A percentile compares a stretch with the other conserved stretches of the same genome.
Conservation (phyloP, 768 basidiomycete species). For the Suillus bovinus region DNA sequence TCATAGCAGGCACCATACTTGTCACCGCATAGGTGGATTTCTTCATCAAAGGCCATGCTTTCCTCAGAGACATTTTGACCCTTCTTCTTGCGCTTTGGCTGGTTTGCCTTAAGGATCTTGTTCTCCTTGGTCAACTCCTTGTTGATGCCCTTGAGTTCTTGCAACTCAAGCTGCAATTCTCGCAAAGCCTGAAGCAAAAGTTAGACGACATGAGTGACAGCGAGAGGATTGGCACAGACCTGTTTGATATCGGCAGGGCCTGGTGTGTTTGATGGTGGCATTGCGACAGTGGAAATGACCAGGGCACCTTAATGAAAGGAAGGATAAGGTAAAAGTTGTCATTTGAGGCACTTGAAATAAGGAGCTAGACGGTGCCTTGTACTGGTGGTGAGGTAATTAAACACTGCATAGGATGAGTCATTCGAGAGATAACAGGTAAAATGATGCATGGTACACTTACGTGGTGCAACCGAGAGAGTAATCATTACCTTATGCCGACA, state of each 20-base stretch:
- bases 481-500: background rate
- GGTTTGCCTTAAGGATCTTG: slow-evolving; percentile 4
- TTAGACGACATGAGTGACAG: background rate
- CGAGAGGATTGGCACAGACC: background rate
- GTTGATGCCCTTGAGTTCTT: background rate
- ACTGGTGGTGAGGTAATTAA: background rate
- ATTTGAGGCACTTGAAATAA: background rate
- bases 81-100: slow-evolving; percentile 6
- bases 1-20: slow-evolving; percentile 4
- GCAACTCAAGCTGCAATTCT: background rate
- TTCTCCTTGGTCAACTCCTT: slow-evolving; percentile 11
- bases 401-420: background rate
- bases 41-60: background rate
- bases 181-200: background rate
- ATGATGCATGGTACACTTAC: background rate
- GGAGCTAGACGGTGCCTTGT: background rate
- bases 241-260: background rate
- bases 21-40: background rate
- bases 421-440: background rate
- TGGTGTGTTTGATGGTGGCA: background rate
- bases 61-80: background rate
- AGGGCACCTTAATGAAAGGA: background rate
- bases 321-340: background rate
- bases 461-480: background rate
- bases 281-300: background rate